Conservation (phyloP, 2,329 filamentous ascomycete species). For the Pyricularia pennisetigena region DNA sequence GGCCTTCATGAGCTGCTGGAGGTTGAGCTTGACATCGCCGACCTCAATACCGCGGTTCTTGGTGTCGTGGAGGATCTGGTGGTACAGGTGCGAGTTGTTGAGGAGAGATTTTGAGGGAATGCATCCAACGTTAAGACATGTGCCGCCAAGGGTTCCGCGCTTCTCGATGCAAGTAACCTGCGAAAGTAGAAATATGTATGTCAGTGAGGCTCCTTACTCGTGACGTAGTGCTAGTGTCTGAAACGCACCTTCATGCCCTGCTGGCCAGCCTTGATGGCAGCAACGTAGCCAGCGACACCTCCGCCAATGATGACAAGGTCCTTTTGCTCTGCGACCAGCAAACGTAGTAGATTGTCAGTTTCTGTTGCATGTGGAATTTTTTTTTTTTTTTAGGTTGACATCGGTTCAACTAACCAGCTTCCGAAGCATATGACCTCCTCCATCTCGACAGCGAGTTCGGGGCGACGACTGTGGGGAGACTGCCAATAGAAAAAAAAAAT, state of each 20-base stretch:
- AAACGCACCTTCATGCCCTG: slow-evolving; percentile 79
- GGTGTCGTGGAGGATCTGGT: slow-evolving; percentile 93
- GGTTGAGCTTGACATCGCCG: slow-evolving; percentile 92
- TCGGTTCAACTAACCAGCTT: slow-evolving; percentile 36
- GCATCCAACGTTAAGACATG: slow-evolving; percentile 97
- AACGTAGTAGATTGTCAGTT: background rate
- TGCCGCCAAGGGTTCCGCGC: slow-evolving; percentile 87
- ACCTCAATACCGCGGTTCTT: slow-evolving; percentile 97
- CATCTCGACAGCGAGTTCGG: slow-evolving; percentile 37
- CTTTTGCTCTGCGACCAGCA: slow-evolving; percentile 64
- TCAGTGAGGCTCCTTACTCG: background rate
- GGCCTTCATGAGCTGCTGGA: slow-evolving; percentile 94
- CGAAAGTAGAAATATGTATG: slow-evolving; percentile 5
- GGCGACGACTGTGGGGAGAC: slow-evolving; percentile 38
- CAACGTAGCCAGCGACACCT: slow-evolving; percentile 96
- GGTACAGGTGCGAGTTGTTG: slow-evolving; percentile 98
- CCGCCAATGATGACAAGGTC: slow-evolving; percentile 97
- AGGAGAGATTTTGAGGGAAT: slow-evolving; percentile 99
- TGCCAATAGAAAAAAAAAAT: slow-evolving; percentile 15
- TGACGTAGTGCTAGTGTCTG: background rate
- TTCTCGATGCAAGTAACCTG: slow-evolving; percentile 98
- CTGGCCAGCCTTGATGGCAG: slow-evolving; percentile 97
- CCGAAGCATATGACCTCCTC: slow-evolving; percentile 49
- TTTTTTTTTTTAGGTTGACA: background rate
- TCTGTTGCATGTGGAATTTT: background rate